Base-by-base conservation (phyloP, 805 yeast genomes). In the Hanseniaspora vineae region DNA sequence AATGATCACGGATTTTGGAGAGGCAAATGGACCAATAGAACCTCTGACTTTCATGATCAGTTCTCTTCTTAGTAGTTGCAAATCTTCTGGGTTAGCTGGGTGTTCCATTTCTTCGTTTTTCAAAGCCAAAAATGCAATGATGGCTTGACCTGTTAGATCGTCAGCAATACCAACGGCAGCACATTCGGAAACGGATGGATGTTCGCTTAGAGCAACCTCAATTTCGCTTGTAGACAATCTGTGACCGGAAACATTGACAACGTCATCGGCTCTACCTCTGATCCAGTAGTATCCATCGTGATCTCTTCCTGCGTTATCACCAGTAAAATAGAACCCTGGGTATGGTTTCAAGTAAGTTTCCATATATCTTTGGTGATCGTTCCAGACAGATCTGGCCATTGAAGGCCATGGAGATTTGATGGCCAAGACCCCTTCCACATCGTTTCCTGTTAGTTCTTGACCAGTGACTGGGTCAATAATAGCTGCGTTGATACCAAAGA, bases 231-330 rank as follows among this genome's bases (percentile, higher is more conserved):
- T 90, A n/a, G 97, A 87, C 56, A 92, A 75, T 67, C 98, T 81
- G 70, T 92, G 98, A 55, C 98, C 98, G 46, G 95, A 82, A 39
- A 92, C 97, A 62, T 92, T 92, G 56, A 90, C 98, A 50, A 92
- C 97, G 60, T 92, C 98, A 66, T 92, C 97, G 54, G 92, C 97
- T 68, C 98, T 83, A 59, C 98, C 98, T 67, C 90, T 78, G 65
- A 92, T 90, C 96, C 97, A 92, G 72, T 80, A 86, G 74, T 81
- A 92, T 45, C 97, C 97, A 61, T 92, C 97, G 52, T 78, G 78
- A 66, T 92, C 98, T 64, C 97, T 80, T 42, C 95, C 97, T 47
- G 97, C 97, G 69, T 97, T 97, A 65, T 90, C 98, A 59, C 98
- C 98, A 12, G 97, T 84, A 74, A 92, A 92, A 71, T 88, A 92